These are phyloP conservation scores for Hippophae tibetana DNA, from an alignment of 306 rosid genomes.

Conservation along the genomic window DNA sequence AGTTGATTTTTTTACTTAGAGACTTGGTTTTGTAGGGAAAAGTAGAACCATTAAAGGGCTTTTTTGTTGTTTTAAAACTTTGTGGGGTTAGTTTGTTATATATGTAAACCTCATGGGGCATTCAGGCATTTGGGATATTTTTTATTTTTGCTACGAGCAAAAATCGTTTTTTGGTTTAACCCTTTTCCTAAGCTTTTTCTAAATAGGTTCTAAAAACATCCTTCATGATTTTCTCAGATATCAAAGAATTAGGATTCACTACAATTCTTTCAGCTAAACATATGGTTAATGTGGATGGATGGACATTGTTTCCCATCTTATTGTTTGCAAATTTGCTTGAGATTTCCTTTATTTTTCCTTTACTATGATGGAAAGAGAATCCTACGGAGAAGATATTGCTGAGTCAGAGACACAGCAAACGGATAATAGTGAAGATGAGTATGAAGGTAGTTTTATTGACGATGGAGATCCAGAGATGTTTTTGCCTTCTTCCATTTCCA, in stretches of 20 bases:
- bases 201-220: too few relatives aligned
- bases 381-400: conserved; percentile 79
- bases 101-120: too few relatives aligned
- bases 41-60: too few relatives aligned
- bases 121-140: too few relatives aligned
- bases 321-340: neutral
- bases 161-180: too few relatives aligned
- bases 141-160: too few relatives aligned
- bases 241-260: neutral
- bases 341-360: conserved; percentile 24
- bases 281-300: neutral
- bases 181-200: too few relatives aligned
- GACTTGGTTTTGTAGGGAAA: too few relatives aligned
- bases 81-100: too few relatives aligned
- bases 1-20: neutral
- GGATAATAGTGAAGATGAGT: conserved; percentile 43
- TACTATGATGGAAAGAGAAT: conserved; percentile 49
- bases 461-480: conserved; percentile 33
- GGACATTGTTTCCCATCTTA: neutral
- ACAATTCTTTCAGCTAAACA: neutral
- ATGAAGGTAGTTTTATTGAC: conserved; percentile 76
- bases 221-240: neutral
- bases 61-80: too few relatives aligned
- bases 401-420: conserved; percentile 67
- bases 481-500: conserved; percentile 38